Conservation (phyloP, 1,139 yeast genomes). For the Geotrichum restrictum region DNA sequence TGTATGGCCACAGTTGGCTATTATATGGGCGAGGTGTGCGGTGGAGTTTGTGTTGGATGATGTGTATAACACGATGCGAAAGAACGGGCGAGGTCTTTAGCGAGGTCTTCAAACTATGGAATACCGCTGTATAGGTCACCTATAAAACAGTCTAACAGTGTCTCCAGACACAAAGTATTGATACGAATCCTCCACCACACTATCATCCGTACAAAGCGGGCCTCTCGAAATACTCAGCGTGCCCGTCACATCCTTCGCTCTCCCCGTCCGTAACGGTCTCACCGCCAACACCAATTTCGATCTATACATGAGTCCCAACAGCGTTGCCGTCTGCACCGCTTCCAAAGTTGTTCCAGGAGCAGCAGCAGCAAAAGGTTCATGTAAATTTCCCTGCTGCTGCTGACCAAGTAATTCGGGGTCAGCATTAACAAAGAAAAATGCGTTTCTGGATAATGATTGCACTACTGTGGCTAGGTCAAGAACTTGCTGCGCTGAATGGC, state of each 20-base stretch:
- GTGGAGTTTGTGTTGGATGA: conserved; percentile 87
- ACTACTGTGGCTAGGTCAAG: conserved; percentile 32
- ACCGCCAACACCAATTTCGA: conserved; percentile 51
- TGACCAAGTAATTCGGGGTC: conserved; percentile 45
- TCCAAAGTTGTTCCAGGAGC: too few relatives aligned
- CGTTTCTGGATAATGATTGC: conserved; percentile 41
- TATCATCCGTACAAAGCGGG: conserved; percentile 36
- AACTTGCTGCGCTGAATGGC: conserved; percentile 33
- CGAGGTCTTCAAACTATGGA: too few relatives aligned
- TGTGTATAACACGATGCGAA: conserved; percentile 51
- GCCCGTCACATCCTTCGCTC: conserved; percentile 82
- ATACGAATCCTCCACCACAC: conserved; percentile 58
- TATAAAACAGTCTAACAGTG: conserved; percentile 39
- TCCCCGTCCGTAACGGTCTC: conserved; percentile 69
- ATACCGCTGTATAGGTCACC: conserved; percentile 30
- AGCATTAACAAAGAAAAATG: conserved; percentile 37
- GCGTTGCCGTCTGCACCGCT: conserved; percentile 44
- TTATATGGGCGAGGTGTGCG: conserved; percentile 82
- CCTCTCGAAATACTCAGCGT: conserved; percentile 59
- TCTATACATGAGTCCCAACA: conserved; percentile 49
- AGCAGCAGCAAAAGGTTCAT: too few relatives aligned
- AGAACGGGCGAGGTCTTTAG: conserved; percentile 10
- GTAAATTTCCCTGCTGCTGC: too few relatives aligned
- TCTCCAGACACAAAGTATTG: conserved; percentile 61
- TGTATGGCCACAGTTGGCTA: conserved; percentile 87